Percentiles rank a stretch among this genome's conserved stretches.
Conservation (phyloP, 2,329 filamentous ascomycete genomes). For the Aspergillus uvarum region DNA sequence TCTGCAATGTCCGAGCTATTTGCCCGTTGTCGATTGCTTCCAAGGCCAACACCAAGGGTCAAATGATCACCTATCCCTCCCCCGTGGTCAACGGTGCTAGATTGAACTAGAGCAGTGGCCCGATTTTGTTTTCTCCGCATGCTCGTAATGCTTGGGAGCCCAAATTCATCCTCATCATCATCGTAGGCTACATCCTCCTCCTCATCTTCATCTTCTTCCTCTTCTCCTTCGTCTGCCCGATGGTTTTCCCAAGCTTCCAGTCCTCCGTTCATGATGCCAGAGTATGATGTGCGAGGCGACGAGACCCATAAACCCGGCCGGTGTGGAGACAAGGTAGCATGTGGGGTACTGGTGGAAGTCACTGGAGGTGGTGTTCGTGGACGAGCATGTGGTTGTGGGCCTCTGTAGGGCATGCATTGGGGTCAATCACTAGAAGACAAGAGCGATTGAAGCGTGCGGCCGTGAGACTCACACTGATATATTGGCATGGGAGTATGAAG, state of each 20-base stretch:
- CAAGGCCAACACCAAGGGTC: conserved; percentile 33
- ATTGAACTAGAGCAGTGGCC: conserved; percentile 35
- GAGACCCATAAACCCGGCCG: conserved; percentile 39
- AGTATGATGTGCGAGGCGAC: conserved; percentile 71
- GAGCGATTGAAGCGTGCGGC: background rate
- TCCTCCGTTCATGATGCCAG: conserved; percentile 75
- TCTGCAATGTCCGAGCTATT: conserved; percentile 94
- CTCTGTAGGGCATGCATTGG: conserved; percentile 21
- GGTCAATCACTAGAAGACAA: conserved; percentile 14
- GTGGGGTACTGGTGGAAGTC: conserved; percentile 55
- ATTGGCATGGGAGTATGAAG: conserved; percentile 94
- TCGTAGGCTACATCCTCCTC: conserved; percentile 75
- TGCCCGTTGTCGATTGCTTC: conserved; percentile 63
- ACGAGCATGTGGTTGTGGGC: conserved; percentile 53
- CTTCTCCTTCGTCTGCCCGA: conserved; percentile 41
- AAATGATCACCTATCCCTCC: conserved; percentile 26
- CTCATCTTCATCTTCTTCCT: conserved; percentile 65
- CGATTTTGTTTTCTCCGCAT: conserved; percentile 71
- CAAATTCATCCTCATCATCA: conserved; percentile 93
- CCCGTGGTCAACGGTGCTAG: conserved; percentile 49
- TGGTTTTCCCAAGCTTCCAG: conserved; percentile 74
- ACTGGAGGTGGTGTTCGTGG: conserved; percentile 71
- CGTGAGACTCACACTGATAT: conserved; percentile 69
- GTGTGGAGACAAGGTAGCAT: conserved; percentile 54
- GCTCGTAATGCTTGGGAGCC: conserved; percentile 85